Percentiles rank a stretch among this genome's conserved stretches.
phyloP scores from a whole-genome alignment of 208 protist genomes.

The Crithidia fasciculata region DNA sequence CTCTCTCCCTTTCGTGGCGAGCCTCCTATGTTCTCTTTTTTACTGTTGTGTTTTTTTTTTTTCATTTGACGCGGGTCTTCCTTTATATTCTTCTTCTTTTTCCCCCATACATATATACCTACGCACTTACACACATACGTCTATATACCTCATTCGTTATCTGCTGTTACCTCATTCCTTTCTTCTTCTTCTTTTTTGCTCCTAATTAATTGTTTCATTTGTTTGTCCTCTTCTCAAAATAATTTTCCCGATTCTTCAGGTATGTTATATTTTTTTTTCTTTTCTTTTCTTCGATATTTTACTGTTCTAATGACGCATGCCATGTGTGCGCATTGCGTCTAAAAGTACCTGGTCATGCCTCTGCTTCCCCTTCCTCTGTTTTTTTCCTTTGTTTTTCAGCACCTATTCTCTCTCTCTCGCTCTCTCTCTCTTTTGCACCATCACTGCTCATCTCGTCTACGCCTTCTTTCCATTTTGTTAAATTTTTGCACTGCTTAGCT shows the following conservation, averaged over 20 bases:
- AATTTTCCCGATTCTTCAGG: too few relatives aligned
- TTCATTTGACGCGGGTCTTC: too few relatives aligned
- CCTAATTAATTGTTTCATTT: too few relatives aligned
- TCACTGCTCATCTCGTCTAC: neutral
- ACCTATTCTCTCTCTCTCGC: neutral
- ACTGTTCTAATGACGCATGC: too few relatives aligned
- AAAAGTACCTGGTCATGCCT: too few relatives aligned
- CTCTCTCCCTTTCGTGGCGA: neutral
- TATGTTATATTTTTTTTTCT: too few relatives aligned
- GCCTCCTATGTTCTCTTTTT: too few relatives aligned
- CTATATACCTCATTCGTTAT: neutral
- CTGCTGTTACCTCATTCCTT: neutral
- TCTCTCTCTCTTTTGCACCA: slow-evolving; percentile 2
- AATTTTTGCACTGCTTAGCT: neutral
- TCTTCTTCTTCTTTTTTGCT: neutral
- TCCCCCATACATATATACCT: neutral
- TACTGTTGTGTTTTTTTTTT: too few relatives aligned
- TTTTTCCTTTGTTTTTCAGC: neutral
- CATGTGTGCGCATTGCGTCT: too few relatives aligned
- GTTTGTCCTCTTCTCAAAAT: neutral
- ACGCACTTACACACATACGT: neutral
- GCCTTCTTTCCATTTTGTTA: neutral
- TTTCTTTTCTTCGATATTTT: too few relatives aligned
- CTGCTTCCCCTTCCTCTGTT: too few relatives aligned
- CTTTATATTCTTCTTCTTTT: too few relatives aligned